phyloP scores from a whole-genome alignment of 352 stramenopile species.

The Thalassiosira hispida region DNA sequence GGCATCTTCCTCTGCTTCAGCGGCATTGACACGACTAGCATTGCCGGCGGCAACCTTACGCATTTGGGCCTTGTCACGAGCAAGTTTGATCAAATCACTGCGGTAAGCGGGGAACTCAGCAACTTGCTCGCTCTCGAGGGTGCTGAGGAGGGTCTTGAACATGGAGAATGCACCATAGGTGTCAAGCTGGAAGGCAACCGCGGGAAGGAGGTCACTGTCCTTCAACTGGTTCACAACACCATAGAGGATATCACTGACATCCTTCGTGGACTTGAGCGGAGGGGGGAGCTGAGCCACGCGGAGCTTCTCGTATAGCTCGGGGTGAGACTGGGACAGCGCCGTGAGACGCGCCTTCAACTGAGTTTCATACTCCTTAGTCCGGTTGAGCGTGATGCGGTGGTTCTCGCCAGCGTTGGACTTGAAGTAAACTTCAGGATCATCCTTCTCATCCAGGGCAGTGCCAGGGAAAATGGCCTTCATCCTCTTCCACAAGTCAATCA shows the following conservation, averaged over 20 bases:
- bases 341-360: slow-evolving; percentile 93
- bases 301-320: slow-evolving; percentile 87
- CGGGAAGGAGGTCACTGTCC: slow-evolving; percentile 84
- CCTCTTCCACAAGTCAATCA: slow-evolving; percentile 93
- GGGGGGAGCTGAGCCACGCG: slow-evolving; percentile 76
- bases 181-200: slow-evolving; percentile 89
- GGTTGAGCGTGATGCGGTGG: slow-evolving; percentile 96
- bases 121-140: slow-evolving; percentile 84
- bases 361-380: slow-evolving; percentile 97
- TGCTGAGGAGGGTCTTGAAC: slow-evolving; percentile 86
- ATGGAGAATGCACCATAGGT: slow-evolving; percentile 89
- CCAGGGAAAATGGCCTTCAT: slow-evolving; percentile 84
- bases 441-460: slow-evolving; percentile 90
- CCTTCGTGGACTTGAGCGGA: slow-evolving; percentile 79
- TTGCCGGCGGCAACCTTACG: slow-evolving; percentile 83
- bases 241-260: slow-evolving; percentile 81
- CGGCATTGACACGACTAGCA: slow-evolving; percentile 90
- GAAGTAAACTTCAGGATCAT: slow-evolving; percentile 95
- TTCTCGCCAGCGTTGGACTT: slow-evolving; percentile 67
- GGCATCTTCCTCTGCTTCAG: slow-evolving; percentile 92
- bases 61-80: slow-evolving; percentile 84
- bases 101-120: slow-evolving; percentile 85
- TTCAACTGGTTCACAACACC: slow-evolving; percentile 85
- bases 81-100: slow-evolving; percentile 86
- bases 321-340: slow-evolving; percentile 88